phyloP scores from a whole-genome alignment of 257 asterid genomes.

The Solanum corneliomulleri region DNA sequence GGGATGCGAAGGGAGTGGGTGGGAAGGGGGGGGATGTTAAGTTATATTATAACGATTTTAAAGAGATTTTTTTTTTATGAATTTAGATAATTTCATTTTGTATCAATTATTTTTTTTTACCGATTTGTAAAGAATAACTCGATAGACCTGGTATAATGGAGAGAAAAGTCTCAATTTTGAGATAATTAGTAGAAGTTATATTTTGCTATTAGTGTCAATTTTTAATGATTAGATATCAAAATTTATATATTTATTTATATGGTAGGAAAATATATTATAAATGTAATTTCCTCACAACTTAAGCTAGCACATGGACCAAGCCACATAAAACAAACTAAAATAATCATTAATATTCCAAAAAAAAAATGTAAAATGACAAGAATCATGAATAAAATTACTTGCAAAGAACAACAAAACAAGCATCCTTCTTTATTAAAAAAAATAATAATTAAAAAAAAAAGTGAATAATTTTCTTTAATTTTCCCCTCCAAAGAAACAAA shows the following conservation, averaged over 20 bases:
- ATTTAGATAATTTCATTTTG: too few species aligned
- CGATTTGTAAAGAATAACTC: not conserved
- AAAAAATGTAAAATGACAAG: not conserved
- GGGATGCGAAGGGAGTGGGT: accelerated
- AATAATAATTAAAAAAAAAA: not conserved
- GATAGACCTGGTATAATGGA: not conserved
- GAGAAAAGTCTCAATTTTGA: not conserved
- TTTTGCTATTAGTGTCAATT: not conserved
- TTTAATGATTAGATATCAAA: not conserved
- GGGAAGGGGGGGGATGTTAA: not conserved
- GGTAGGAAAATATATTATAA: not conserved
- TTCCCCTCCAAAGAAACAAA: not conserved
- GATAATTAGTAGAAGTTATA: not conserved
- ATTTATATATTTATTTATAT: not conserved
- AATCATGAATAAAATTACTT: not conserved
- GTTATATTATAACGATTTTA: too few species aligned
- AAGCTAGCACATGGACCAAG: not conserved
- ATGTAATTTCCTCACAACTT: not conserved
- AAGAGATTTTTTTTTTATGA: too few species aligned
- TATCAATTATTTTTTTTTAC: too few species aligned
- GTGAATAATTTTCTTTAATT: not conserved
- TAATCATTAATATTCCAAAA: not conserved
- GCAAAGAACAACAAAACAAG: not conserved
- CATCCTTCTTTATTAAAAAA: not conserved
- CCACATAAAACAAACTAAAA: not conserved